These are phyloP conservation scores for Didymella keratinophila DNA, from an alignment of 2,329 filamentous ascomycete species.

Conservation along the genomic window DNA sequence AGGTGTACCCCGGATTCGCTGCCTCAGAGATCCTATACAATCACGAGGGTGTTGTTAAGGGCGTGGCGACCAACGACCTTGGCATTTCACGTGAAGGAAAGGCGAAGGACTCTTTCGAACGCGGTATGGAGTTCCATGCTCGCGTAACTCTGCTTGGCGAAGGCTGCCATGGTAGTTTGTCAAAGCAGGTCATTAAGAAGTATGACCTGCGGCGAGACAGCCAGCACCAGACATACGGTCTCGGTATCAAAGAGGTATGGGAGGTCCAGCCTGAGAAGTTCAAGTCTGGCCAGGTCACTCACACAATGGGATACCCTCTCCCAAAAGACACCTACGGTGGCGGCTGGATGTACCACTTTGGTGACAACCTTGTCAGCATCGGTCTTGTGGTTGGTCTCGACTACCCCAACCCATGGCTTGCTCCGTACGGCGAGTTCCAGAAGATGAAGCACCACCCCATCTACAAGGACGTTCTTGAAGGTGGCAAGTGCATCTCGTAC, in stretches of 20 bases:
- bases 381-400: constrained; percentile 93
- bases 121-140: constrained; percentile 98
- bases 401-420: constrained; percentile 96
- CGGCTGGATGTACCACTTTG: constrained; percentile 99
- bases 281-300: constrained; percentile 80
- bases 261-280: constrained; percentile 95
- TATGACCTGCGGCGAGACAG: constrained; percentile 89
- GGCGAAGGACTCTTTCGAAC: constrained; percentile 89
- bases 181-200: constrained; percentile 93
- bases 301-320: constrained; percentile 93
- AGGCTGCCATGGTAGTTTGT: constrained; percentile 93
- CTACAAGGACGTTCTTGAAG: constrained; percentile 85
- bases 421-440: constrained; percentile 95
- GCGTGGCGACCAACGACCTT: constrained; percentile 94
- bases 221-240: constrained; percentile 92
- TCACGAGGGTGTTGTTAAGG: constrained; percentile 84
- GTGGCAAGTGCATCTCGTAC: constrained; percentile 97
- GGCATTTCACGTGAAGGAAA: constrained; percentile 83
- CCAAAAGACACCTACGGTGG: constrained; percentile 91
- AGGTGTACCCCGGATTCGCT: constrained; percentile 95
- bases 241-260: constrained; percentile 98
- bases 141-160: constrained; percentile 90
- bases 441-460: constrained; percentile 98
- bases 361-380: constrained; percentile 92
- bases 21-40: constrained; percentile 91